Evolutionary conservation across 441 rosid genomes (phyloP).

Genomic region (Theobroma grandiflorum): DNA sequence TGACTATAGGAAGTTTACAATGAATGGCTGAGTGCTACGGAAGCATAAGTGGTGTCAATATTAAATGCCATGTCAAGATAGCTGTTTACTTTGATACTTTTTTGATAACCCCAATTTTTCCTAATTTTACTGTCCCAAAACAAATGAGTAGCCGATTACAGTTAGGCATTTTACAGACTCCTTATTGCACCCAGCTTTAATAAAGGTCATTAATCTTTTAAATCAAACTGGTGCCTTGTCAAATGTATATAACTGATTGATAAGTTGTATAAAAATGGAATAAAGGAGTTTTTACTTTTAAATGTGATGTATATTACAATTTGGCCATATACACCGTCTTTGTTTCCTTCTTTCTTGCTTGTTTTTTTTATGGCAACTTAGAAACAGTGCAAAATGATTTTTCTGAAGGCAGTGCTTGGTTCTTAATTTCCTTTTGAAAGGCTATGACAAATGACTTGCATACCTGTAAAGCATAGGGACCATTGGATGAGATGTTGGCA

Average conservation of each 20-base stretch:
- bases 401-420: background rate
- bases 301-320: background rate
- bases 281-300: background rate
- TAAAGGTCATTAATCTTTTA: background rate
- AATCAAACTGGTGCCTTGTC: background rate
- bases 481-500: slow-evolving; percentile 73
- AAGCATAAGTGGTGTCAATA: background rate
- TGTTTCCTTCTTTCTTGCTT: background rate
- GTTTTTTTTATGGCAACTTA: background rate
- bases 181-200: background rate
- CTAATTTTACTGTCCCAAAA: background rate
- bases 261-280: background rate
- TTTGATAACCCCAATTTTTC: background rate
- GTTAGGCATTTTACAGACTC: background rate
- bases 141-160: background rate
- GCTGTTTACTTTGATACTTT: background rate
- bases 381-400: background rate
- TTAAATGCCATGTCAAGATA: background rate
- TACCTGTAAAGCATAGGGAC: slow-evolving; percentile 83
- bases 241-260: background rate
- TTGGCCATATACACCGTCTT: background rate
- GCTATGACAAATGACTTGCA: background rate
- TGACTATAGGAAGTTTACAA: background rate
- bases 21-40: background rate
- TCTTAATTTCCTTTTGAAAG: background rate